Conservation (phyloP, 768 basidiomycete genomes). For the Trametes sanguinea region DNA sequence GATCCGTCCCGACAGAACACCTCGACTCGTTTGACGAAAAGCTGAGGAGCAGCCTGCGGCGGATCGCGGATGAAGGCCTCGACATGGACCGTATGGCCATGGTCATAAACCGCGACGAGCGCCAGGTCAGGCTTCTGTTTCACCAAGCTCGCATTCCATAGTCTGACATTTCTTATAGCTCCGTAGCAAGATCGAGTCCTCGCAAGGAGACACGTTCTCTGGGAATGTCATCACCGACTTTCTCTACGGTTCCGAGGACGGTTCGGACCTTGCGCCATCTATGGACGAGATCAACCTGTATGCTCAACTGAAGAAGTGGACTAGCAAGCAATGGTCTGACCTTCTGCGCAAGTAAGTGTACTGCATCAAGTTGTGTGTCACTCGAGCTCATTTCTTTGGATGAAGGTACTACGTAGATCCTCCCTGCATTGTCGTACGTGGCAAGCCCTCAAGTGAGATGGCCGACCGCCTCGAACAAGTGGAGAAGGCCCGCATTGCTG, state of each 20-base stretch:
- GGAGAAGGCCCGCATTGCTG: constrained; percentile 75
- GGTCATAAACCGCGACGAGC: constrained; percentile 84
- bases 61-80: constrained; percentile 72
- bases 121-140: constrained; percentile 55
- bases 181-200: constrained; percentile 80
- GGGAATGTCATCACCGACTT: constrained; percentile 78
- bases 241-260: constrained; percentile 82
- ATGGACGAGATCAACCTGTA: constrained; percentile 83
- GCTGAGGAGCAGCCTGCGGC: constrained; percentile 66
- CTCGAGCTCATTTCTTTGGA: background rate
- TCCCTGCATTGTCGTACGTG: constrained; percentile 73
- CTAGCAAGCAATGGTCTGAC: constrained; percentile 71
- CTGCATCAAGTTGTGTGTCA: background rate
- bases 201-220: constrained; percentile 80
- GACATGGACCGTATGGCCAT: constrained; percentile 90
- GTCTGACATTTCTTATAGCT: constrained; percentile 47
- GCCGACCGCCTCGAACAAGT: constrained; percentile 78
- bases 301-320: constrained; percentile 67
- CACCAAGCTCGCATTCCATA: background rate
- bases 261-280: constrained; percentile 68
- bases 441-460: constrained; percentile 85
- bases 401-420: constrained; percentile 80
- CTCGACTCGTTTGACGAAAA: constrained; percentile 71
- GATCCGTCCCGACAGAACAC: constrained; percentile 81
- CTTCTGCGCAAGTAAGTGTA: constrained; percentile 70